Evolutionary conservation across 148 eudicot species (phyloP).

Genomic region (Rhododendron ovatum): DNA sequence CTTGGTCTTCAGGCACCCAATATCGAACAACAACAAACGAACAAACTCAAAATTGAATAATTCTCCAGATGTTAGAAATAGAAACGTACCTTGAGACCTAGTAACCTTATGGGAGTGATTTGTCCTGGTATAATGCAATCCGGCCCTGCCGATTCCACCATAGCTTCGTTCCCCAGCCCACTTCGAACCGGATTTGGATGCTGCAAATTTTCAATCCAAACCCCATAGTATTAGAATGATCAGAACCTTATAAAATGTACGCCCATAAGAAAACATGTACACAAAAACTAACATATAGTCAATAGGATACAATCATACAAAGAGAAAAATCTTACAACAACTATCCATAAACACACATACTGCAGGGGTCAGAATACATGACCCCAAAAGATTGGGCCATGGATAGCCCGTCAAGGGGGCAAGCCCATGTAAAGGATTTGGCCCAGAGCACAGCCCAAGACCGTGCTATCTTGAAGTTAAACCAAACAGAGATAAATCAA

Average conservation of each 20-base stretch:
- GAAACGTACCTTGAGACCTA: constrained; percentile 75
- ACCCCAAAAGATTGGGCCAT: neutral
- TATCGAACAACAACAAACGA: neutral
- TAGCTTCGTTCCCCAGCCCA: constrained; percentile 75
- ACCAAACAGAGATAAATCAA: neutral
- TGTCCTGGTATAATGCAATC: constrained; percentile 96
- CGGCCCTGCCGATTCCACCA: constrained; percentile 94
- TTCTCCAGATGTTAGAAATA: neutral
- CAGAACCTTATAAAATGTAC: neutral
- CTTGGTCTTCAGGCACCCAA: neutral
- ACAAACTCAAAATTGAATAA: neutral
- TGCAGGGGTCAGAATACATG: neutral
- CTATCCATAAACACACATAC: neutral
- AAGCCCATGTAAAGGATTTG: neutral
- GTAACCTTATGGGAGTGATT: constrained; percentile 66
- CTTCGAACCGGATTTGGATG: constrained; percentile 74
- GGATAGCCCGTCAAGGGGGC: neutral
- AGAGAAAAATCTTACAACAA: neutral
- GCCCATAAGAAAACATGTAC: neutral
- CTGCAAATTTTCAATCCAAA: constrained; percentile 40
- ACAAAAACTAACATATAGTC: neutral
- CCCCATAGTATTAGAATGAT: neutral
- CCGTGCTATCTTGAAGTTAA: neutral
- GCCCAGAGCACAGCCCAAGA: neutral
- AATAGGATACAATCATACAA: neutral